Base-by-base conservation (phyloP, 768 basidiomycete genomes). In the Boletus eberwhitei region DNA sequence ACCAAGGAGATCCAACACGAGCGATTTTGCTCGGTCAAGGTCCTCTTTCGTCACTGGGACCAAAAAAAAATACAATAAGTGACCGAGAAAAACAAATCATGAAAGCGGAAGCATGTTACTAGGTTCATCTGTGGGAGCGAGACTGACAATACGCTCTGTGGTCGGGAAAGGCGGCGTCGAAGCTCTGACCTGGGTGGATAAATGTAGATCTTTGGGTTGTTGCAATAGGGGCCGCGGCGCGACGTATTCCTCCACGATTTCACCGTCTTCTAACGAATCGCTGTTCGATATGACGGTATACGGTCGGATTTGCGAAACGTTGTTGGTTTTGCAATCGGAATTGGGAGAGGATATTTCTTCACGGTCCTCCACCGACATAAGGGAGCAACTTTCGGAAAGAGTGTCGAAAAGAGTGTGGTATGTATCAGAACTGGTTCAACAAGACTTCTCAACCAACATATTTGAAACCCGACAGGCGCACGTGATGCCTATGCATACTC, bases 1-100 rank as follows among this genome's bases (percentile, higher is more conserved):
- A 13, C 81, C 79, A 8, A 82, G 69, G n/a, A 83, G 71, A 61
- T 82, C 81, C 29, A 81, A 73, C n/a, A 83, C 76, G 32, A 80
- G 66, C 16, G 65, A 64, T 57, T 79, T 79, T 43, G 79, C 78
- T 17, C 63, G 67, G 29, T 77, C 71, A 44, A 79, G 68, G 19
- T 79, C 73, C 37, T 72, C 71, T 40, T 63, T 63, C 13, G 77
- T 71, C 63, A 80, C 78, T 80, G 48, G 2, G 14, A 37, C 8
- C 5, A 29, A 57, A 46, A 57, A 46, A 31, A 13, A 5, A 11
- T 4, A 29, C n/a, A 9, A 32, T 51, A 6, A 56, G 49, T 21
- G 39, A 41, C 26, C 19, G 5, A 31, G 17, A 35, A 53, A 19
- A 41, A 47, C 8, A 2, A 21, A 12, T 4, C 3, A 46, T 8